phyloP scores from a whole-genome alignment of 176 grass and related monocot genomes.

The Carex pumila region DNA sequence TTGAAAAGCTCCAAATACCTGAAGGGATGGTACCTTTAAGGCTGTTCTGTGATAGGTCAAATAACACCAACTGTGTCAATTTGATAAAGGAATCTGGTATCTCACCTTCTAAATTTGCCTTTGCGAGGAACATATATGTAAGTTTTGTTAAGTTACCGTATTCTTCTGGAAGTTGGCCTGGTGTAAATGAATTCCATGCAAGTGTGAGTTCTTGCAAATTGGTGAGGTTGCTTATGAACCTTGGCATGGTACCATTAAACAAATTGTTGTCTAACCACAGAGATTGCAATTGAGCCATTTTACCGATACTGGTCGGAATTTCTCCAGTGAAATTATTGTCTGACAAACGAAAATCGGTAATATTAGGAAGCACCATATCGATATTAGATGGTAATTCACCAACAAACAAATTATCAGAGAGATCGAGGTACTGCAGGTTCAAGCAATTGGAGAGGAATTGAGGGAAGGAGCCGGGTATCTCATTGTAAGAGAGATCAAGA shows the following conservation, averaged over 20 bases:
- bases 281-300: slow-evolving; percentile 12
- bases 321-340: slow-evolving; percentile 34
- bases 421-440: slow-evolving; percentile 25
- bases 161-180: slow-evolving; percentile 28
- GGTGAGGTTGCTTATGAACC: slow-evolving; percentile 39
- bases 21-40: slow-evolving; percentile 44
- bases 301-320: slow-evolving; percentile 39
- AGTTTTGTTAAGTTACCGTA: slow-evolving; percentile 40
- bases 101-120: slow-evolving; percentile 26
- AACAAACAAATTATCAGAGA: slow-evolving; percentile 33
- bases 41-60: slow-evolving; percentile 23
- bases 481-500: slow-evolving; percentile 47
- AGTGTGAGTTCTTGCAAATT: slow-evolving; percentile 22
- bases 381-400: slow-evolving; percentile 39
- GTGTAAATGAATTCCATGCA: slow-evolving; percentile 20
- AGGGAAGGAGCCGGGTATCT: slow-evolving; percentile 28
- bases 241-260: slow-evolving; percentile 30
- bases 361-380: slow-evolving; percentile 14
- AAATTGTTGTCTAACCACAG: slow-evolving; percentile 27
- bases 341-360: slow-evolving; percentile 31
- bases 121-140: background rate
- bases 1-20: slow-evolving; percentile 48
- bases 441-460: slow-evolving; percentile 32
- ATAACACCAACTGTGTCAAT: slow-evolving; percentile 20
- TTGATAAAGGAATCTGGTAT: slow-evolving; percentile 30